These are phyloP conservation scores for Sugiyamaella chiloensis DNA, from an alignment of 805 yeast species.

Conservation along the genomic window DNA sequence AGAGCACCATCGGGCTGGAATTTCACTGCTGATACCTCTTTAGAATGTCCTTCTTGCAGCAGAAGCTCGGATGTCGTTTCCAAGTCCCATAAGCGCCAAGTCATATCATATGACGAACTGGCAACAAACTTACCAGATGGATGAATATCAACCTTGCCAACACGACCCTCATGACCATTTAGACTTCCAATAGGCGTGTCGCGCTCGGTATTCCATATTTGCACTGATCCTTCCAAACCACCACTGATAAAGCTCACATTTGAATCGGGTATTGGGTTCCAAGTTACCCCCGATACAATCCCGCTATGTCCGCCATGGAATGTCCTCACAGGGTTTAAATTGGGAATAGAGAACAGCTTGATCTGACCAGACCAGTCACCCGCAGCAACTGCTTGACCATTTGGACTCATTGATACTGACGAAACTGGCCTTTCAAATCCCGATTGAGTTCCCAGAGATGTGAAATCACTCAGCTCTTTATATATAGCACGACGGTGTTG, in stretches of 20 bases:
- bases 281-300: constrained; percentile 67
- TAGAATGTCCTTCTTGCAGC: constrained; percentile 83
- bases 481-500: constrained; percentile 46
- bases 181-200: constrained; percentile 26
- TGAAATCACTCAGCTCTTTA: constrained; percentile 35
- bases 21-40: constrained; percentile 59
- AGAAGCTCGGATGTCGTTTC: constrained; percentile 47
- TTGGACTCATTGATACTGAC: constrained; percentile 45
- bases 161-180: constrained; percentile 53
- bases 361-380: constrained; percentile 86
- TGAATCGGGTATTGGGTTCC: constrained; percentile 43
- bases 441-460: constrained; percentile 64
- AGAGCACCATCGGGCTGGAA: constrained; percentile 76
- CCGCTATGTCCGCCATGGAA: constrained; percentile 52
- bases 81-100: constrained; percentile 89
- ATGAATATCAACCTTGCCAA: constrained; percentile 60
- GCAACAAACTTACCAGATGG: constrained; percentile 57
- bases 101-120: constrained; percentile 75
- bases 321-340: constrained; percentile 33
- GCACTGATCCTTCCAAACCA: constrained; percentile 46
- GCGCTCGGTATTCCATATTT: constrained; percentile 34
- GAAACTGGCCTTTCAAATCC: constrained; percentile 71
- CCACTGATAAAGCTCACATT: constrained; percentile 38
- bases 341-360: constrained; percentile 43
- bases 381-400: constrained; percentile 45